Base-by-base conservation (phyloP, 2,329 filamentous ascomycete genomes). In the Diplodia sapinea region DNA sequence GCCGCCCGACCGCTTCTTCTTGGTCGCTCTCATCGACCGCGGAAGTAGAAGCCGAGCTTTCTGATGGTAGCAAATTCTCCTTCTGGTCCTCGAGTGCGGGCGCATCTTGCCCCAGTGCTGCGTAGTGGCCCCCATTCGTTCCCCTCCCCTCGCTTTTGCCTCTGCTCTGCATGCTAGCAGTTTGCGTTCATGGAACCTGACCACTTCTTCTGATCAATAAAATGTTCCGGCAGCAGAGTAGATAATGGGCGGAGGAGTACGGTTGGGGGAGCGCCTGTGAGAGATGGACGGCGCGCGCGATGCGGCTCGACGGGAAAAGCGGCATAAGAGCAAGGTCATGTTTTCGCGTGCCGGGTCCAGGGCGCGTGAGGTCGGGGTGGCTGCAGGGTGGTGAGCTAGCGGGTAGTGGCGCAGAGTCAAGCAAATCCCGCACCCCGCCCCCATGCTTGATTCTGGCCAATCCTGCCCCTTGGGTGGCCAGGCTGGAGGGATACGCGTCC, bases 371-470 rank as follows among this genome's bases (percentile, higher is more conserved):
- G 57, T 20, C 9, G 29, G 8, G 8, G 26, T 62, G 40, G 43
- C 26, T 9, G 15, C 20, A 36, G 50, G 4, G 26, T 50, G 57
- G 40, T 36, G 43, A 33, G n/a, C 26, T n/a, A 33, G 43, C 59
- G 47, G 59, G 31, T 51, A 17, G n/a, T 8, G 59, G 9, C 11
- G 59, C 59, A 26, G 29, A 15, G 43, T 47, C 43, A 63, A 63
- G 59, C 31, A 17, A 8, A 15, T 17, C 40, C 17, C 40, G 23
- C 9, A 26, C 3, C 13, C 3, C 26, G 40, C 31, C 33, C 40
- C 38, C 56, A 62, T 51, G 59, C 59, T 63, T 51, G 47, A 38
- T 26, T 3, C 11, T 13, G 59, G 59, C 29, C 59, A 63, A 20
- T 1, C 11, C 1, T 4, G 20, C 4, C 3, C 8, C 15, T 15